phyloP scores from a whole-genome alignment of 108 stramenopile genomes.

The Conticribra weissflogii region DNA sequence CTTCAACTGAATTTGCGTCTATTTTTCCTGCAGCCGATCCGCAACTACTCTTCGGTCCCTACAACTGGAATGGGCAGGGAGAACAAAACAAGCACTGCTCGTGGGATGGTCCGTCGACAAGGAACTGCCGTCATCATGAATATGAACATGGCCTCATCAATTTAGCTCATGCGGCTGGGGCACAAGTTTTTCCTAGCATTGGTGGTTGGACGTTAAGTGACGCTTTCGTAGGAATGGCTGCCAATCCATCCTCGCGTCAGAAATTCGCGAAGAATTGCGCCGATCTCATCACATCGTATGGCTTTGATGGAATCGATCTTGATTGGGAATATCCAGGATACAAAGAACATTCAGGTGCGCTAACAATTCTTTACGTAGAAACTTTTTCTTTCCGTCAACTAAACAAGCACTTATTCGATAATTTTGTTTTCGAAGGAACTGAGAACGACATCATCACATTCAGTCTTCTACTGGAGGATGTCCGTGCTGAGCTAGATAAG shows the following conservation, averaged over 20 bases:
- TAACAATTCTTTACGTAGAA: too few species aligned
- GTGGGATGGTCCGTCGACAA: conserved; percentile 24
- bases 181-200: conserved; percentile 35
- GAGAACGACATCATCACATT: conserved; percentile 40
- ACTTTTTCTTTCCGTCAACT: too few species aligned
- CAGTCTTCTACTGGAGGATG: conserved; percentile 47
- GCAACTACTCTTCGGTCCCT: conserved; percentile 24
- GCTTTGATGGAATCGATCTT: conserved; percentile 46
- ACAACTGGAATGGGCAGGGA: conserved; percentile 33
- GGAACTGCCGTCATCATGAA: conserved; percentile 18
- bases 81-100: conserved; percentile 14
- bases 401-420: too few species aligned
- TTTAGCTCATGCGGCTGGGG: conserved; percentile 29
- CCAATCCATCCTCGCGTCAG: conserved; percentile 6
- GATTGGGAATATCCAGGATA: conserved; percentile 54
- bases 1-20: too few species aligned
- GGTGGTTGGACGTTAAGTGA: conserved; percentile 45
- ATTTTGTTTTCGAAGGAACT: too few species aligned
- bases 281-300: conserved; percentile 18
- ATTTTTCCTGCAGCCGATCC: too few species aligned
- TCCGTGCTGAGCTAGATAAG: conserved; percentile 36
- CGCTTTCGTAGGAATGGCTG: conserved; percentile 31
- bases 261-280: conserved; percentile 37
- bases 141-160: conserved; percentile 31
- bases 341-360: too few species aligned